Conservation (phyloP, 2,329 filamentous ascomycete genomes). For the Didymella pomorum region DNA sequence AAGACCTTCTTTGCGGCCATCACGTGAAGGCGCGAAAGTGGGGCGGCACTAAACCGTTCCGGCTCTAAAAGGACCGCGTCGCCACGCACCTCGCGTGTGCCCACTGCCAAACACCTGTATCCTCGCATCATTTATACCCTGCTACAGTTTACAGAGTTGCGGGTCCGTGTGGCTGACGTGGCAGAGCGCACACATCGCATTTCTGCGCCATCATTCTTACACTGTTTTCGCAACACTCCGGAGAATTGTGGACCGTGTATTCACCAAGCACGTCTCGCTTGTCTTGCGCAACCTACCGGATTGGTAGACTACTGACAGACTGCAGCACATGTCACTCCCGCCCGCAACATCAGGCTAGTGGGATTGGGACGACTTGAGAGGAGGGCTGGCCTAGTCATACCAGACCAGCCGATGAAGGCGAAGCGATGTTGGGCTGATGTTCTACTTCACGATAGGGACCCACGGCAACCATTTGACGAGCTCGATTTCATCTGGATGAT, state of each 20-base stretch:
- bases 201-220: background rate
- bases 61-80: background rate
- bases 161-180: background rate
- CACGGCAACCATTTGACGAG: conserved; percentile 23
- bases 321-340: background rate
- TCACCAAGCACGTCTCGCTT: background rate
- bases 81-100: background rate
- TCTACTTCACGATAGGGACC: conserved; percentile 33
- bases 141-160: background rate
- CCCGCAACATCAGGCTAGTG: conserved; percentile 13
- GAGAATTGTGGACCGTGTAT: too few relatives aligned
- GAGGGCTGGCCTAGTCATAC: conserved; percentile 28
- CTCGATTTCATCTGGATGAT: conserved; percentile 50
- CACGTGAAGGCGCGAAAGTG: conserved; percentile 2
- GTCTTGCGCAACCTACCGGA: background rate
- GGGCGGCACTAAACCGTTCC: background rate
- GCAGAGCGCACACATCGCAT: too few relatives aligned
- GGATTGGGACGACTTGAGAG: conserved; percentile 35
- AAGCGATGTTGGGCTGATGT: conserved; percentile 48
- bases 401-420: conserved; percentile 28
- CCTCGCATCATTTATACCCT: background rate
- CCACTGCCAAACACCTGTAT: too few relatives aligned
- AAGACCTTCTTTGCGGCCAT: background rate
- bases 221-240: background rate
- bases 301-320: background rate